Evolutionary conservation across 768 basidiomycete genomes (phyloP), one percentile per base, ranked within the genome.

Genomic region (Leccinum incarnatum): DNA sequence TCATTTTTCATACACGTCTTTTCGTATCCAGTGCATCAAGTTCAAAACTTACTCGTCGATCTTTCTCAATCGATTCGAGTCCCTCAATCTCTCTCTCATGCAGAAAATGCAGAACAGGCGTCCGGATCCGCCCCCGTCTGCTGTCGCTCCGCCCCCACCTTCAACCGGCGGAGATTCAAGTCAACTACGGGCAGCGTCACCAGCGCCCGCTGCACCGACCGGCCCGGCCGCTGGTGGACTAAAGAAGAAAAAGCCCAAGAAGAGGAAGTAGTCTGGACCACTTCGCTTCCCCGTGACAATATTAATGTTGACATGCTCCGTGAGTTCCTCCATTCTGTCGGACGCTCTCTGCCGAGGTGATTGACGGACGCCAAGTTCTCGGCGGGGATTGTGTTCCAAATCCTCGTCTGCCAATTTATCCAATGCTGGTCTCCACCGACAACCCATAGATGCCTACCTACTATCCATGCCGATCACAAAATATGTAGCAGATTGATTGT

Each of bases 11-110:
- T 27, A 21, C n/a, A 19, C 5, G 42, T 17, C 47, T 19, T 10
- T 48, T 27, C 4, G 25, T 19, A 55, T 49, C 6, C 71, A 98
- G 96, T 96, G 94, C 72, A 80, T 98, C 65, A 97, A 95, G 74
- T 98, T 96, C 80, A 94, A 95, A 74, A 96, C 95, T 2, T 87
- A 88, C 66, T 97, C 95, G 3, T 93, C 91, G 53, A 88, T 96
- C 70, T 93, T 93, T 76, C 87, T 98, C 62, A 97, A 98, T 80
- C 90, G 95, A 65, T 98, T 98, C 76, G 95, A 98, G 74, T 82
- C 88, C 7, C 81, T 98, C 60, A 97, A 96, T 70, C 81, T 90
- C 46, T 85, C 89, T 7, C 78, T 97, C 54, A 89, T 93, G 79
- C 83, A 87, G 66, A 90, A 89, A 75, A 93, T 94, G 87, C 89